Conservation (phyloP, 345 rosid species). For the Heritiera fomes region DNA sequence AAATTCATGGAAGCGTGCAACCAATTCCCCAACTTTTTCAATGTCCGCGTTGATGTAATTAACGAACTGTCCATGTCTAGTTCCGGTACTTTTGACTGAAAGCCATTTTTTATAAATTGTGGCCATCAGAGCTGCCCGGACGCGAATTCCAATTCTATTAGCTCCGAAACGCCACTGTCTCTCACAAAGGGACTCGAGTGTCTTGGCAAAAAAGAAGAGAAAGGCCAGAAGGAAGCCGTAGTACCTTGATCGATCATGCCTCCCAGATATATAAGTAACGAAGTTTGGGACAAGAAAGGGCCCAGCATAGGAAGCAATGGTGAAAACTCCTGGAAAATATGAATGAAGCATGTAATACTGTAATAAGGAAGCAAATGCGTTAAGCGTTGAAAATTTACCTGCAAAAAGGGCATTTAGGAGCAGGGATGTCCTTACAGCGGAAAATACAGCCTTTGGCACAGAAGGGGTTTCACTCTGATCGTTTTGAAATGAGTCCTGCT, state of each 20-base stretch:
- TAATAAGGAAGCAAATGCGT: not conserved
- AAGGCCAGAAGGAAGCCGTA: not conserved
- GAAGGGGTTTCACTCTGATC: not conserved
- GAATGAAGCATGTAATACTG: not conserved
- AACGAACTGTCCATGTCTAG: not conserved
- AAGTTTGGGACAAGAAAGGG: constrained; percentile 8
- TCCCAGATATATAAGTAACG: not conserved
- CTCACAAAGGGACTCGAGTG: not conserved
- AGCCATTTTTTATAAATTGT: not conserved
- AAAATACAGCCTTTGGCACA: not conserved
- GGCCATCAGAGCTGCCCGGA: not conserved
- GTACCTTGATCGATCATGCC: not conserved
- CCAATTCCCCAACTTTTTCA: not conserved
- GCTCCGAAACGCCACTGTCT: constrained; percentile 10
- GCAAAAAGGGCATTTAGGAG: not conserved
- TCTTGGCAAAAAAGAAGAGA: constrained; percentile 1
- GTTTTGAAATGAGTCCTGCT: not conserved
- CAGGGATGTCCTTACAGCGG: not conserved
- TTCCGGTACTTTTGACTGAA: not conserved
- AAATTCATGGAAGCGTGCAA: not conserved
- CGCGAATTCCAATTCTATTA: not conserved
- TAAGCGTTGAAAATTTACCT: not conserved
- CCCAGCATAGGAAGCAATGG: not conserved
- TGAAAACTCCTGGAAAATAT: not conserved
- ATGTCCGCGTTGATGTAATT: constrained; percentile 2